A percentile compares a stretch with the other conserved stretches of the same genome.
These are phyloP conservation scores for Pseudopyrenochaeta lycopersici DNA, from an alignment of 2,329 filamentous ascomycete species.

Conservation along the genomic window DNA sequence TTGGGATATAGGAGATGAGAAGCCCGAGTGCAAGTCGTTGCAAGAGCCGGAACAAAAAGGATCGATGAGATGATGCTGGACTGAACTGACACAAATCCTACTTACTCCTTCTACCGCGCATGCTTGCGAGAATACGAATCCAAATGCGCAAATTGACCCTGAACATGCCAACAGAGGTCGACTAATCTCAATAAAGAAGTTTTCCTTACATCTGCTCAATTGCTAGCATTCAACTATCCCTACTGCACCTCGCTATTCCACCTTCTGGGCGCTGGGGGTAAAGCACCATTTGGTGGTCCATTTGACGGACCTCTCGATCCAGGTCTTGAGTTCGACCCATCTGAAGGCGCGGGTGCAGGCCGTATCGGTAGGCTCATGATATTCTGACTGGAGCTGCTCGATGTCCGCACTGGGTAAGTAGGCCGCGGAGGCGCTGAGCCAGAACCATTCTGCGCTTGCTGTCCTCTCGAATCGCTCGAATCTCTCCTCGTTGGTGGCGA, in stretches of 20 bases:
- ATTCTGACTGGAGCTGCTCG: conserved; percentile 50
- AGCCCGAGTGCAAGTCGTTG: too few relatives aligned
- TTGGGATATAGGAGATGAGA: too few relatives aligned
- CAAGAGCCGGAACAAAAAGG: neutral
- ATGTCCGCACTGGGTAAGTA: conserved; percentile 53
- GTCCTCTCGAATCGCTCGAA: conserved; percentile 31
- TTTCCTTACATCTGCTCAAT: neutral
- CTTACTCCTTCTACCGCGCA: conserved; percentile 5
- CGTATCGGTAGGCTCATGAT: conserved; percentile 57
- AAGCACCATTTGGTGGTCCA: conserved; percentile 28
- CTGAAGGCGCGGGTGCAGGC: conserved; percentile 50
- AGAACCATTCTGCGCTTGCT: conserved; percentile 35
- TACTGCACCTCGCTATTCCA: conserved; percentile 46
- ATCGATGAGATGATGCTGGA: conserved; percentile 3
- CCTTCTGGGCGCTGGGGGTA: conserved; percentile 40
- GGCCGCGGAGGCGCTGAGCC: conserved; percentile 47
- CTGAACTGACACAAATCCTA: conserved; percentile 8
- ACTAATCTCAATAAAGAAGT: neutral
- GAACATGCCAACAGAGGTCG: neutral
- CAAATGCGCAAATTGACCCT: conserved; percentile 1
- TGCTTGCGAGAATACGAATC: conserved; percentile 1
- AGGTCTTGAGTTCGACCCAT: conserved; percentile 36
- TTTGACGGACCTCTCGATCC: conserved; percentile 27
- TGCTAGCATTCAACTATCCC: neutral
- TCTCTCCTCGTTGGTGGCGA: conserved; percentile 37